Base-by-base conservation (phyloP, 140 eudicot genomes). In the Stevia rebaudiana region DNA sequence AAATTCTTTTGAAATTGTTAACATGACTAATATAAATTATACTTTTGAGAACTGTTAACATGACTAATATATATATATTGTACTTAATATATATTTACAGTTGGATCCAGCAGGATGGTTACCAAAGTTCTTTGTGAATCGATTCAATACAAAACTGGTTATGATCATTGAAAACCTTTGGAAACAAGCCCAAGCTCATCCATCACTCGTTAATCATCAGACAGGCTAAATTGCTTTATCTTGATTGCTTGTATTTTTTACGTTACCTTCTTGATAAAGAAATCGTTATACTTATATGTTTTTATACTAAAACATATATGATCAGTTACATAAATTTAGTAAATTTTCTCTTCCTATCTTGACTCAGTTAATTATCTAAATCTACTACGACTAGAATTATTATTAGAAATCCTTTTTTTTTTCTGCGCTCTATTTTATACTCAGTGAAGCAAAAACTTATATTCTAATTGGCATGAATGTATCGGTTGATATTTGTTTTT, bases 71-170 rank as follows among this genome's bases (percentile, higher is more conserved):
- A 30, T 33, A 33, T 33, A 48, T 16, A 25, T 67, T 60, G 35
- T 58, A 51, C n/a, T n/a, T n/a, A n/a, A n/a, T n/a, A 28, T 28
- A 4, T 28, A 4, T 4, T 2, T 28, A 28, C 91, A 90, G 98
- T 74, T 90, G 87, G 95, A 90, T 73, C 98, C 95, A 58, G 95
- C 98, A n/a, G 97, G 98, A 79, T 91, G 98, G 98, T 73, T 91
- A 68, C 98, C 95, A 8, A 91, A 87, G 76, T 91, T 80, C 91
- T 91, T 91, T 65, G 98, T 91, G 83, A 91, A 91, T 81, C 88
- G 98, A 21, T 80, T 91, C 74, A 91, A 87, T 71, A 91, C 98
- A 10, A 91, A 84, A 71, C 76, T 91, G 79, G 98, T 87, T 55
- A 91, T 91, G 98, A 91, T 87, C 61, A 91, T 91, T 80, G 94